Conservation (phyloP, 768 basidiomycete species). For the Exsudoporus frostii region DNA sequence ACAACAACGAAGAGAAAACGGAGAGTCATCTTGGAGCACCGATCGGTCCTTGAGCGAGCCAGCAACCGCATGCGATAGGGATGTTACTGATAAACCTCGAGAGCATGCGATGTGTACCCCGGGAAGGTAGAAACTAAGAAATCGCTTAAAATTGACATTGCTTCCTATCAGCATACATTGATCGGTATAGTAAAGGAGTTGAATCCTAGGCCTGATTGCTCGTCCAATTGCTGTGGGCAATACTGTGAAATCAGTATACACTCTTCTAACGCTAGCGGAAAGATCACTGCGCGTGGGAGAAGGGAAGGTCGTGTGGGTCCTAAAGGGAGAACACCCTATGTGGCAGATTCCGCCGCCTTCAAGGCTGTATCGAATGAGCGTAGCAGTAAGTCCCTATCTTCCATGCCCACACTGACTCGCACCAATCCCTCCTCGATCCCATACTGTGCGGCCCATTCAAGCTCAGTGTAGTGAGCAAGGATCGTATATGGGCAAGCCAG, state of each 20-base stretch:
- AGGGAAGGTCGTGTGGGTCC: not conserved
- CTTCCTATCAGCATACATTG: not conserved
- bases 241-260: not conserved
- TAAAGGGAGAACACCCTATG: slow-evolving; percentile 3
- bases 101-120: not conserved
- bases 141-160: no score
- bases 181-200: not conserved
- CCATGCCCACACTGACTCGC: slow-evolving; percentile 89
- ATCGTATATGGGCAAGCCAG: slow-evolving; percentile 92
- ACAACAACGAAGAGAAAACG: not conserved
- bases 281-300: not conserved
- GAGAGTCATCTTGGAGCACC: not conserved
- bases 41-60: not conserved
- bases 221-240: not conserved
- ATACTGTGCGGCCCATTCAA: slow-evolving; percentile 87
- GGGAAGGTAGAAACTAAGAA: not conserved
- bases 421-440: slow-evolving; percentile 85
- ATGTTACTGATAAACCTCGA: not conserved
- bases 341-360: slow-evolving; percentile 59
- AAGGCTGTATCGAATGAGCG: slow-evolving; percentile 62
- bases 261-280: not conserved
- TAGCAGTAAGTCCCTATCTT: slow-evolving; percentile 58
- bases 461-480: slow-evolving; percentile 83
- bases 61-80: no score
- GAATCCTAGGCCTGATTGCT: not conserved